Conservation (phyloP, 768 basidiomycete genomes). For the Hypholoma sublateritium region DNA sequence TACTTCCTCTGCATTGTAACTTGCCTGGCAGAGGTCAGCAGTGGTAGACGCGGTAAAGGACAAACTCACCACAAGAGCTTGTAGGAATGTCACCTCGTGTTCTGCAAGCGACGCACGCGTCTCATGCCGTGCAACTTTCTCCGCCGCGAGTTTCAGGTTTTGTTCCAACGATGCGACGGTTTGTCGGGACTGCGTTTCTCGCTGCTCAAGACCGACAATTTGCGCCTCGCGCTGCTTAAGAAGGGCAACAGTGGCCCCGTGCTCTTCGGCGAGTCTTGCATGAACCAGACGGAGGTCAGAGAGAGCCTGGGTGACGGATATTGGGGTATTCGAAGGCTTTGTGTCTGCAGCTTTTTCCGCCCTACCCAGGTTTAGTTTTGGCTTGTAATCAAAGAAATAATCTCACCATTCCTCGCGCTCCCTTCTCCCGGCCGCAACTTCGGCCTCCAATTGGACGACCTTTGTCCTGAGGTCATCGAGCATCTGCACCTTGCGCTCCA, state of each 20-base stretch:
- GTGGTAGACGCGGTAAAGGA: background rate
- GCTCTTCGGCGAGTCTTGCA: constrained; percentile 64
- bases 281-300: constrained; percentile 61
- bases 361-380: constrained; percentile 24
- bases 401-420: constrained; percentile 63
- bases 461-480: constrained; percentile 57
- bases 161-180: constrained; percentile 32
- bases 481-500: constrained; percentile 52
- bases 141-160: constrained; percentile 39
- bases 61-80: constrained; percentile 63
- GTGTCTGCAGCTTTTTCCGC: constrained; percentile 30
- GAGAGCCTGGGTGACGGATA: constrained; percentile 58
- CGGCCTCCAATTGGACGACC: constrained; percentile 59
- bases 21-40: constrained; percentile 41
- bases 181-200: constrained; percentile 35
- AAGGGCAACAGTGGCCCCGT: constrained; percentile 55
- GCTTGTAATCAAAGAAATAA: background rate
- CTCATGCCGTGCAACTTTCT: constrained; percentile 30
- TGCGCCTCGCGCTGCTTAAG: constrained; percentile 56
- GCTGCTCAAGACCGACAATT: constrained; percentile 37
- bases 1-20: constrained; percentile 61
- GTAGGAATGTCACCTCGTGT: constrained; percentile 64
- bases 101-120: constrained; percentile 37
- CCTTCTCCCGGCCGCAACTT: constrained; percentile 56
- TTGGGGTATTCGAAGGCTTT: constrained; percentile 42